Conservation (phyloP, 306 rosid species). For the Psophocarpus tetragonolobus region DNA sequence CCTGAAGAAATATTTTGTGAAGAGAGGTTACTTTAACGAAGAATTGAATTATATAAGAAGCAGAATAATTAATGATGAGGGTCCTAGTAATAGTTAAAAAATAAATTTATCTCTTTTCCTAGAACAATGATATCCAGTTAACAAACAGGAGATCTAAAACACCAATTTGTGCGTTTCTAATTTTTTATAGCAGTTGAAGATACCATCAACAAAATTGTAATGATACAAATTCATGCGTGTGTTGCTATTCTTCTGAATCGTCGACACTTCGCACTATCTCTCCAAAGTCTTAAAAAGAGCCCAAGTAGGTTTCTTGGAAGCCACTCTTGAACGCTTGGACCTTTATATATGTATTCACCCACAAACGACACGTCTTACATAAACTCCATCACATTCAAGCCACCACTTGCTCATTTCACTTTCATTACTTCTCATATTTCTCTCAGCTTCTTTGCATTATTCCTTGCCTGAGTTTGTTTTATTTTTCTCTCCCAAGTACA, state of each 20-base stretch:
- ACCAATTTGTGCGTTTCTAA: neutral
- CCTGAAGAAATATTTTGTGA: neutral
- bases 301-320: conserved; percentile 82
- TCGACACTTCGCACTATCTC: conserved; percentile 35
- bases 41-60: neutral
- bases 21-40: neutral
- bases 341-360: conserved; percentile 39
- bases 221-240: conserved; percentile 27
- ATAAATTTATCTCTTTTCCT: neutral
- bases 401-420: conserved; percentile 41
- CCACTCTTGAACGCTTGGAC: conserved; percentile 50
- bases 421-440: conserved; percentile 25
- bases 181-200: neutral
- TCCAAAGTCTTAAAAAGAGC: conserved; percentile 33
- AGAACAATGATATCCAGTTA: neutral
- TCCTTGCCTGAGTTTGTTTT: neutral
- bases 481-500: neutral
- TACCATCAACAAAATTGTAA: neutral
- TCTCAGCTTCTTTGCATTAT: conserved; percentile 5
- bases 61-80: neutral
- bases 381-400: conserved; percentile 45
- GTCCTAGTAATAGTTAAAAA: neutral
- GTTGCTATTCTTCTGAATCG: conserved; percentile 24
- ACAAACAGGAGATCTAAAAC: conserved; percentile 4
- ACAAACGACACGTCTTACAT: conserved; percentile 16